These are phyloP conservation scores for Beauveria sp. DNA, from an alignment of 2,329 filamentous ascomycete genomes.

Conservation along the genomic window DNA sequence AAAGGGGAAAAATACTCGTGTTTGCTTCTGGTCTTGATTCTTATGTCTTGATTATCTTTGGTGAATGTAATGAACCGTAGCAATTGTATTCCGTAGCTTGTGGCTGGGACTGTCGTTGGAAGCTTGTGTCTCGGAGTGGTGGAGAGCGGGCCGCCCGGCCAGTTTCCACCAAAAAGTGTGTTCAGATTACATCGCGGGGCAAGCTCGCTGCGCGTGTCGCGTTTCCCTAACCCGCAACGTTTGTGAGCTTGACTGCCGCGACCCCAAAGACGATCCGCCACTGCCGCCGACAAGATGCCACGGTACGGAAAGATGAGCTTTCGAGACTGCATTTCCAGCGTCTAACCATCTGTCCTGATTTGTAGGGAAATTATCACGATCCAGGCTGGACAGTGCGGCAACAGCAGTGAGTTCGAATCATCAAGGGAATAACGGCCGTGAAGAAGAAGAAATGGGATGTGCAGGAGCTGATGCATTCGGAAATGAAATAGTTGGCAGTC, in stretches of 20 bases:
- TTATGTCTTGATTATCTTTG: neutral
- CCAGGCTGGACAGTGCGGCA: conserved; percentile 98
- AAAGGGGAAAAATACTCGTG: neutral
- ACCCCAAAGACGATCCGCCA: neutral
- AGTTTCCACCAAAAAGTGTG: neutral
- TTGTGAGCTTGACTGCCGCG: neutral
- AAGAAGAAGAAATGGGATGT: neutral
- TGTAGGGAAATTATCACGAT: conserved; percentile 96
- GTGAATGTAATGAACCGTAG: neutral
- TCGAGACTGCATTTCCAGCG: neutral
- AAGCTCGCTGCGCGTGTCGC: conserved; percentile 1
- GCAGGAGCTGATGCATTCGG: conserved; percentile 27
- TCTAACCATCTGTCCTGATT: neutral
- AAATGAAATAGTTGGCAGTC: conserved; percentile 69
- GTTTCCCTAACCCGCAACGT: conserved; percentile 5
- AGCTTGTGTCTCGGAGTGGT: neutral
- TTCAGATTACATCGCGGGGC: conserved; percentile 6
- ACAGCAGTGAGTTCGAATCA: conserved; percentile 70
- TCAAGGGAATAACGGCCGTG: neutral
- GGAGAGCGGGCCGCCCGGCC: neutral
- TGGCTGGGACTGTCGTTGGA: neutral
- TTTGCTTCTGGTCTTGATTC: neutral
- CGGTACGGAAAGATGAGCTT: conserved; percentile 14
- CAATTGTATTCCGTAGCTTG: neutral
- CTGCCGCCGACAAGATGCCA: conserved; percentile 18